Conservation (phyloP, 2,329 filamentous ascomycete genomes). For the Cytospora mali region DNA sequence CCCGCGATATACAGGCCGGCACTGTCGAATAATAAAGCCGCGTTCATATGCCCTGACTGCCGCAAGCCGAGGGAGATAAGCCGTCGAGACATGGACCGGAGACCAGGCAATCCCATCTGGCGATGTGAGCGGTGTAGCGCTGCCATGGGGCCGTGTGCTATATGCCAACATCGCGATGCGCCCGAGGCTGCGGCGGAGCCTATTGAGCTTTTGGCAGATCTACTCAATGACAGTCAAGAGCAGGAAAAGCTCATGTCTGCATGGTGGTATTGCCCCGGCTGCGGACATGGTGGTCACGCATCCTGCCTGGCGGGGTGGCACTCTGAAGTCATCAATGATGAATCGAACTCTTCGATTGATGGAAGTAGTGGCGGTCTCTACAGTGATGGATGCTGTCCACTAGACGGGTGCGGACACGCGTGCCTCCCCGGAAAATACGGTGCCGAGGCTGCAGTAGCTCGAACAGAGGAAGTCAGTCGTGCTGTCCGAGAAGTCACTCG, state of each 20-base stretch:
- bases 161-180: conserved; percentile 58
- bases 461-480: conserved; percentile 56
- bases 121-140: conserved; percentile 58
- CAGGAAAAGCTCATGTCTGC: conserved; percentile 41
- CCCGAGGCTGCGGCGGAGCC: conserved; percentile 40
- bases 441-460: conserved; percentile 47
- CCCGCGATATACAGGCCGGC: conserved; percentile 55
- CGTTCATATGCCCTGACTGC: conserved; percentile 58
- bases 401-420: conserved; percentile 67
- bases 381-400: conserved; percentile 62
- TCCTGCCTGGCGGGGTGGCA: conserved; percentile 65
- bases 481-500: conserved; percentile 45
- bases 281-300: conserved; percentile 64
- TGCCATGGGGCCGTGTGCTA: conserved; percentile 58
- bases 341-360: conserved; percentile 28
- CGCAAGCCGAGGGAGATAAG: conserved; percentile 59
- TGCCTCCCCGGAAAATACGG: conserved; percentile 62
- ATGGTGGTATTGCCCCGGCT: conserved; percentile 68
- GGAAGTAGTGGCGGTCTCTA: conserved; percentile 28
- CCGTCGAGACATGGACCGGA: conserved; percentile 41
- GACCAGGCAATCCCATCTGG: conserved; percentile 48
- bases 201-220: conserved; percentile 8
- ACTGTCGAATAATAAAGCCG: conserved; percentile 57
- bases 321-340: conserved; percentile 38
- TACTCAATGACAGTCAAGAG: neutral